Base-by-base conservation (phyloP, 371 early-diverging fungal species). In the Basidiobolus meristosporus region DNA sequence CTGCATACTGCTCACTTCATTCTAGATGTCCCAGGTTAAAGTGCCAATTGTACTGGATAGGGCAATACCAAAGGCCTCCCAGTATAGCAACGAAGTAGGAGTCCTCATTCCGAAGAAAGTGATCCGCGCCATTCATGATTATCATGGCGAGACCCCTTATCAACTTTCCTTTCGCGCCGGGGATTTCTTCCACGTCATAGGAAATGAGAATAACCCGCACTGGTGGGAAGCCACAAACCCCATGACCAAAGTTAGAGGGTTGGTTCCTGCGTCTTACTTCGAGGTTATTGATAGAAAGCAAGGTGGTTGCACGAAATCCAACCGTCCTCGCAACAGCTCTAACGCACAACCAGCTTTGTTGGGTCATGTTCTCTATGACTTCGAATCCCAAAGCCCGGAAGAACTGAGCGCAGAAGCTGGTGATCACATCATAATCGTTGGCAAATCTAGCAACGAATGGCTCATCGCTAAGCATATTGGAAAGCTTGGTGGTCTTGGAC, bases 61-160 rank as follows among this genome's bases (percentile, higher is more conserved):
- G n/a, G n/a, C n/a, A n/a, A n/a, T n/a, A n/a, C n/a, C n/a, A n/a
- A n/a, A n/a, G n/a, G n/a, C n/a, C n/a, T n/a, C n/a, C n/a, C n/a
- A n/a, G n/a, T n/a, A n/a, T n/a, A n/a, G n/a, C n/a, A n/a, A n/a
- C n/a, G n/a, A n/a, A n/a, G n/a, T n/a, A n/a, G n/a, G n/a, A n/a
- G n/a, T n/a, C n/a, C n/a, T n/a, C n/a, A n/a, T n/a, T n/a, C 90
- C 90, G 1, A 83, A 80, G 51, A 84, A 81, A 48, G 80, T 90
- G 50, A 77, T 90, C 56, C 79, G 73, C 43, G 86, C 88, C 10
- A 56, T 72, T n/a, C 69, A 67, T 44, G 72, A 77, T 57, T 86
- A 82, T 47, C 54, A 61, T 14, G 73, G 80, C 4, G 54, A 62
- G 39, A 62, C 58, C 26, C 59, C 61, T 18, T 64, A 70, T 18